Evolutionary conservation across 2,329 filamentous ascomycete genomes (phyloP).

Genomic region (Pyricularia grisea): DNA sequence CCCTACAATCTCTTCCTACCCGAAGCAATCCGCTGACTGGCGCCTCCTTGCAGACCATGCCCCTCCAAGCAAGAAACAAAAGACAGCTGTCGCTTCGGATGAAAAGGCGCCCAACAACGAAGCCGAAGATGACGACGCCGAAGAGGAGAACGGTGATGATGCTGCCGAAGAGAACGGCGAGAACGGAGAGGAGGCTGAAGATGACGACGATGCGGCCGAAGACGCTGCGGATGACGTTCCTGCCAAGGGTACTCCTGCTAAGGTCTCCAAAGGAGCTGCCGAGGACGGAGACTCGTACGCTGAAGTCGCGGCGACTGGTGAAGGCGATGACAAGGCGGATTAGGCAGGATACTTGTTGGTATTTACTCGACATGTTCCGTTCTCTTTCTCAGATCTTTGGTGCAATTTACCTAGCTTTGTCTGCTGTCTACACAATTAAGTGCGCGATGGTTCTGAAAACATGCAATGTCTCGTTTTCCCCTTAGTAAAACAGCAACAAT

Average conservation of each 20-base stretch:
- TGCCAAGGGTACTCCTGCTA: conserved; percentile 7
- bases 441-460: too few species aligned
- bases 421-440: background rate
- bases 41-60: conserved; percentile 20
- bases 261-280: conserved; percentile 7
- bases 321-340: conserved; percentile 11
- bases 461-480: too few species aligned
- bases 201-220: conserved; percentile 15
- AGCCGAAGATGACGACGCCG: conserved; percentile 16
- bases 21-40: background rate
- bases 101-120: conserved; percentile 17
- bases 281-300: conserved; percentile 7
- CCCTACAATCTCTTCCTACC: background rate
- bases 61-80: conserved; percentile 42
- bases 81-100: conserved; percentile 26
- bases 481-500: too few species aligned
- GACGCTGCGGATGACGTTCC: conserved; percentile 6
- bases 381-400: background rate
- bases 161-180: conserved; percentile 22
- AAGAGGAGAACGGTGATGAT: conserved; percentile 19
- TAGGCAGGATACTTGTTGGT: background rate
- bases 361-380: background rate
- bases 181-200: conserved; percentile 21
- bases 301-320: conserved; percentile 7
- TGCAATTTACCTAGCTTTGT: background rate